Base-by-base conservation (phyloP, 1,284 basidiomycete genomes). In the Rugosomyces carneus region DNA sequence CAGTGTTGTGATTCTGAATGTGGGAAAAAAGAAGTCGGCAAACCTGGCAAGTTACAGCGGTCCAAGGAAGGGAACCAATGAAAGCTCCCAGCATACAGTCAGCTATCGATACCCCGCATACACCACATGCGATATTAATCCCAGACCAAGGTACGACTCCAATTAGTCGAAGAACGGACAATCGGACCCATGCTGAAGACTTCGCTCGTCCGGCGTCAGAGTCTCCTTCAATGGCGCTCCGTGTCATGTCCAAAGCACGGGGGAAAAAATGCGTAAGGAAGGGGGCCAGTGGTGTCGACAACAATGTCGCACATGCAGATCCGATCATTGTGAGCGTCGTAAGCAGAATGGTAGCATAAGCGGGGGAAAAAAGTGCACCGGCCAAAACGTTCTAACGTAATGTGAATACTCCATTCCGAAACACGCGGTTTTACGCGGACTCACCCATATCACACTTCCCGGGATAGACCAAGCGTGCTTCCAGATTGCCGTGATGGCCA, bases 391-490 rank as follows among this genome's bases (percentile, higher is more conserved):
- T 94, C 89, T 92, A 50, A 45, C 37, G 37, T 29, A 29, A 29
- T 29, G 3, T 41, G 26, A 48, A 37, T 13, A 18, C 11, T 10
- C 7, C 5, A 31, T 21, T 35, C 45, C 51, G 43, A 52, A 50
- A 51, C 46, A 48, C 50, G 46, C 11, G 45, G 41, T 38, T 31
- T 24, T 19, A n/a, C 29, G 8, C 31, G 44, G 38, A 72, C 79
- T 57, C 54, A 91, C 89, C 80, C 92, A 84, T 45, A 94, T 75
- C 44, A 93, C 90, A 51, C 89, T 91, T 4, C 91, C 91, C 3
- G 91, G 91, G 41, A 95, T 79, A 50, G 89, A 93, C 91, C 91
- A 95, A 5, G 91, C 90, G 62, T 95, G 92, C 66, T 93, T 94
- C 90, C 90, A 95, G 27, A 90, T 72, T 2, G 89, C 88, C 16